Conservation (phyloP, 176 grass and related monocot genomes). For the Carex pumila region DNA sequence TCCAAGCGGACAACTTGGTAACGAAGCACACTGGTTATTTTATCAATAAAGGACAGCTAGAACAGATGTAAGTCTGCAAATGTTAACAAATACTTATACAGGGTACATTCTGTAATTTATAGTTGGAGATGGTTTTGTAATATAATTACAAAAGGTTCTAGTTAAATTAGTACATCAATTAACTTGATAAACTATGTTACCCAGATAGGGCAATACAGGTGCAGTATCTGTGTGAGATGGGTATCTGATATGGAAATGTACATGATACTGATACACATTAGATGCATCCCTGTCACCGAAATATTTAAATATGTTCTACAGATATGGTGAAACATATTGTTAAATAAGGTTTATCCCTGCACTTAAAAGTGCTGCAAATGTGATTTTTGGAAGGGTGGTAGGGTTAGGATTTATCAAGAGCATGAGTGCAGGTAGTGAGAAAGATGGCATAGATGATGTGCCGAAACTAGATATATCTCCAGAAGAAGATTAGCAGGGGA, state of each 20-base stretch:
- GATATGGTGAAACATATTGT: background rate
- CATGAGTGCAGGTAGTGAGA: background rate
- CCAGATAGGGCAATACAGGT: background rate
- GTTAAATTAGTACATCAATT: slow-evolving; percentile 5
- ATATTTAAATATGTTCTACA: background rate
- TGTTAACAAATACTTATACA: background rate
- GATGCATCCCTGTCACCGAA: background rate
- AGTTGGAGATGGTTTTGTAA: slow-evolving; percentile 20
- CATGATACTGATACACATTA: background rate
- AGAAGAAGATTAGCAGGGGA: background rate
- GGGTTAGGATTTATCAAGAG: background rate
- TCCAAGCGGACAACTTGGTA: slow-evolving; percentile 95
- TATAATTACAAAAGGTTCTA: slow-evolving; percentile 8
- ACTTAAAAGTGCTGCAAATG: background rate
- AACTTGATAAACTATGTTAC: background rate
- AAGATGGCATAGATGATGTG: background rate
- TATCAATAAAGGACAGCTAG: slow-evolving; percentile 96
- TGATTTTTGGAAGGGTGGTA: background rate
- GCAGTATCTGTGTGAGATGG: background rate
- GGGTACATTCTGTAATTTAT: slow-evolving; percentile 4
- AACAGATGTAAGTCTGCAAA: slow-evolving; percentile 82
- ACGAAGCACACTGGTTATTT: slow-evolving; percentile 98
- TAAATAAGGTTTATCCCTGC: background rate
- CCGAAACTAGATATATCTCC: background rate
- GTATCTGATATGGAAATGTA: background rate